Percentiles rank a stretch among this genome's conserved stretches.
Conservation (phyloP, 768 basidiomycete genomes). For the Leucocoprinus sp. region DNA sequence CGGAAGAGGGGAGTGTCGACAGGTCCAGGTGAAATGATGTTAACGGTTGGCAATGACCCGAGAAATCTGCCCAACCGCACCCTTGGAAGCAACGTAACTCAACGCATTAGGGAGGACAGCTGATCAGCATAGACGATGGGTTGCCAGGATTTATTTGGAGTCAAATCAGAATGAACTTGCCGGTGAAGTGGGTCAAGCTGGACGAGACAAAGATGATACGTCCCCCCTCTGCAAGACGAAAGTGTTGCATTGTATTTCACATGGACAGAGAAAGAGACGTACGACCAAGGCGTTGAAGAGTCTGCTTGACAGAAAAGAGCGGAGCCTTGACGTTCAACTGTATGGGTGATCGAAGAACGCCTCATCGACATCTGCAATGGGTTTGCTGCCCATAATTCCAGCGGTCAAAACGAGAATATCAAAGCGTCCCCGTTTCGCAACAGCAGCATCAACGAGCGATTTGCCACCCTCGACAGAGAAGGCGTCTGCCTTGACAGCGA, state of each 20-base stretch:
- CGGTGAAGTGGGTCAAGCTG: constrained; percentile 35
- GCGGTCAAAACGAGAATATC: constrained; percentile 57
- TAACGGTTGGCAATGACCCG: constrained; percentile 54
- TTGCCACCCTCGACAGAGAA: constrained; percentile 40
- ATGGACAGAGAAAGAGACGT: constrained; percentile 13
- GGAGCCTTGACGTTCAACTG: constrained; percentile 53
- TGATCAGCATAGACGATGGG: constrained; percentile 10
- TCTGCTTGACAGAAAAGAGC: constrained; percentile 44
- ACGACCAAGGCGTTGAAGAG: constrained; percentile 35
- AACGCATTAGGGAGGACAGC: constrained; percentile 39
- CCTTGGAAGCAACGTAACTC: constrained; percentile 47
- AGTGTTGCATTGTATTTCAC: background rate
- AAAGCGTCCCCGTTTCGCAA: constrained; percentile 40
- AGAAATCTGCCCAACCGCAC: constrained; percentile 50
- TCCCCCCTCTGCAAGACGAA: constrained; percentile 32
- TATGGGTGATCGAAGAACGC: constrained; percentile 43
- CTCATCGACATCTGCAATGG: constrained; percentile 44
- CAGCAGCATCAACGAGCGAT: constrained; percentile 37
- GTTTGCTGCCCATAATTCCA: constrained; percentile 44
- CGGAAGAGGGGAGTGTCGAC: constrained; percentile 50
- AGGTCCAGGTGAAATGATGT: constrained; percentile 48
- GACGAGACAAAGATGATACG: constrained; percentile 52
- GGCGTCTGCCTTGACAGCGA: constrained; percentile 45
- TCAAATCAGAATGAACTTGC: constrained; percentile 17
- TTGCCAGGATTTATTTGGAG: background rate